Evolutionary conservation across 257 asterid species (phyloP), one percentile per base, ranked within the genome.

Genomic region (Lithospermum erythrorhizon): DNA sequence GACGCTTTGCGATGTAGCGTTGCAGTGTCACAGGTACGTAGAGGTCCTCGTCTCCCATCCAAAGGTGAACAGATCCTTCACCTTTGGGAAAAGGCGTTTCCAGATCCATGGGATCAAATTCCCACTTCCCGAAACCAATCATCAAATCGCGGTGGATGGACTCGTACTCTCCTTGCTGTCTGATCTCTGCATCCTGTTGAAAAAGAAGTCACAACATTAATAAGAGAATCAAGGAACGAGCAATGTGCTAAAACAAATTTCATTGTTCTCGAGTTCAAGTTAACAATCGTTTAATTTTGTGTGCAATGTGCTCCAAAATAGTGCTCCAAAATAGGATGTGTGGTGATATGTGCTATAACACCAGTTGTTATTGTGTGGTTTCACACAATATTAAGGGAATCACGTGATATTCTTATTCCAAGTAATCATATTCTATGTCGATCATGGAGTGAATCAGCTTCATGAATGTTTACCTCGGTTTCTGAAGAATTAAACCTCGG

Each of bases 11-110:
- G 53, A 87, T 73, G 76, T 79, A 81, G 14, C 93, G 81, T 78
- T 90, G 98, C 54, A 79, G 67, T 48, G 77, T 57, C 57, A 69
- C 95, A 0, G 94, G 94, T 48, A 80, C 94, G 17, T 83, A 65
- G 60, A 7, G 5, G 62, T 90, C 98, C 0, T 85, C 90, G 8
- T 87, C 96, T 22, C 98, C 98, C 47, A 83, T 95, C 96, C 96
- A 90, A 52, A 90, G 66, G 73, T 90, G 96, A 52, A 87, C 88
- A 0, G 81, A 70, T 37, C 81, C 94, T 76, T 70, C 90, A 45
- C 81, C 59, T 4, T 80, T 71, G 18, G 85, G 68, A 64, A 81
- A 83, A 5, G 88, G 87, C 53, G 81, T 83, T 66, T 83, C 66
- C 73, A 87, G 65, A 57, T 87, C 89, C 55, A 61, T 67, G 6